These are phyloP conservation scores for Wickerhamomyces kurtzmanii DNA, from an alignment of 805 yeast species.

Conservation along the genomic window DNA sequence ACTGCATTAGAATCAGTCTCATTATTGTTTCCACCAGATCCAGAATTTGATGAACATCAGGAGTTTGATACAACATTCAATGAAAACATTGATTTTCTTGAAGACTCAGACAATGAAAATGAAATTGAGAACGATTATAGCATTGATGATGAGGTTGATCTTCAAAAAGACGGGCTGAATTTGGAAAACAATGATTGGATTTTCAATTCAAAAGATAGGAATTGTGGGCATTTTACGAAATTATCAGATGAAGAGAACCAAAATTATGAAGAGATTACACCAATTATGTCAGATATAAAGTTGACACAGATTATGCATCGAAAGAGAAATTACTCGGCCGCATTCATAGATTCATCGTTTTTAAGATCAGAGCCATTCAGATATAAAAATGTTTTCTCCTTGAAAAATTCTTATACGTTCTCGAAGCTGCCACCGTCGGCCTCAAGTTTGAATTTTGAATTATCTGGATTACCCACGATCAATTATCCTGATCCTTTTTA, in stretches of 20 bases:
- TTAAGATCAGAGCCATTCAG: not conserved
- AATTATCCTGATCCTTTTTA: conserved; percentile 59
- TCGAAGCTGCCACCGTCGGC: conserved; percentile 8
- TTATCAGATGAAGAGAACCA: no score
- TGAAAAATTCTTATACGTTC: conserved; percentile 3
- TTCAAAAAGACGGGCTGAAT: no score
- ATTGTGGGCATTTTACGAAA: no score
- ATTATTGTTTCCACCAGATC: conserved; percentile 19
- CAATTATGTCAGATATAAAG: conserved; percentile 9
- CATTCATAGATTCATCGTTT: not conserved
- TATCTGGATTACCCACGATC: conserved; percentile 35
- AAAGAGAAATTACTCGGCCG: conserved; percentile 5
- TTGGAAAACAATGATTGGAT: no score
- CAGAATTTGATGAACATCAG: conserved; percentile 6
- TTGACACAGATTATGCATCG: conserved; percentile 15
- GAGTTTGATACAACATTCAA: not conserved
- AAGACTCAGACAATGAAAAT: conserved; percentile 4
- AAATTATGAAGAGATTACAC: no score
- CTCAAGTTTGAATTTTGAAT: conserved; percentile 29
- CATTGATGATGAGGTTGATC: conserved; percentile 13
- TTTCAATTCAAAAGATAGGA: no score
- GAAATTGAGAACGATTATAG: conserved; percentile 9
- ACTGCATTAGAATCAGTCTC: conserved; percentile 21
- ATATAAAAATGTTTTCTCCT: not conserved
- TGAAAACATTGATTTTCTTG: not conserved